Evolutionary conservation across 441 rosid genomes (phyloP), one percentile per base, ranked within the genome.

Genomic region (Erysimum cheiri): DNA sequence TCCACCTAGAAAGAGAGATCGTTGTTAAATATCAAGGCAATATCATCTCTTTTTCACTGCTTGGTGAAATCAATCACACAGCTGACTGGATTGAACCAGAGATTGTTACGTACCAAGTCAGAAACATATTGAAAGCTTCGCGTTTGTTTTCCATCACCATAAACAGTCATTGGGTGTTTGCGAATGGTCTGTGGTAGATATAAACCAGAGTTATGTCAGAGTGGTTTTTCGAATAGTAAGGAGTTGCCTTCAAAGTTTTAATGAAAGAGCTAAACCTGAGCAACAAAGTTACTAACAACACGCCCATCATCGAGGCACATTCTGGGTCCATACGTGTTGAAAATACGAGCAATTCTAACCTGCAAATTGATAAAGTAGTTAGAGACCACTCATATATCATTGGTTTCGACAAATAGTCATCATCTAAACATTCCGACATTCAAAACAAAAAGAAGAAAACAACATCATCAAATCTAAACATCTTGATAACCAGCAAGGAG

Each of bases 301-400:
- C 98, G 99, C 9, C 99, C 99, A 79, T 94, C 99, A 81, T 94
- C 99, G 56, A 94, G 84, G 78, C 99, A 92, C 98, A 94, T 94
- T 56, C 98, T 91, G 63, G 99, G 99, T 40, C 98, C 99, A 75
- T 94, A 94, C 4, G 99, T 94, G 78, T 92, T 94, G 72, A 94
- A 94, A 50, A 94, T 94, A 50, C 99, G 98, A 74, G 98, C 97
- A 81, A 94, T 94, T 37, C 99, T 89, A 24, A 94, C 98, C 99
- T 94, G 85, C 54, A 55, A 75, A 29, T 14, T 43, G 29, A 60
- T 71, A 72, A 46, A 17, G 48, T 69, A 43, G 53, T 26, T 17
- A 74, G 74, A 35, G 29, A 60, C 22, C 43, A 39, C 60, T 35
- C 65, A 19, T 44, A 5, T 29, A 26, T 46, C 58, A 24, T 2